Percentiles rank a stretch among this genome's conserved stretches.
phyloP scores from a whole-genome alignment of 106 monocot species.

The Dendrobium officinale region DNA sequence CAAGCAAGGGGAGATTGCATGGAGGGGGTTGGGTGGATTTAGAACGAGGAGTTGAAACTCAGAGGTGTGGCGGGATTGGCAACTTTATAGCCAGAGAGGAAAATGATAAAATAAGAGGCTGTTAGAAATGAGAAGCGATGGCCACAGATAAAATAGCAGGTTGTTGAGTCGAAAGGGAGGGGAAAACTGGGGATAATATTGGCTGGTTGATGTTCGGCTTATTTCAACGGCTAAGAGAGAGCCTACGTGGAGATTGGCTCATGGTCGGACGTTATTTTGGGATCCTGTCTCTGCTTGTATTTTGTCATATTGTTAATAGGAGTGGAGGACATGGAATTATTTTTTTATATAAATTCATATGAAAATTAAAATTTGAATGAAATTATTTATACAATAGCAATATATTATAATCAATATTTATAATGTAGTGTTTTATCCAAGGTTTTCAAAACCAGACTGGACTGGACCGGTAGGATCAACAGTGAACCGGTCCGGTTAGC shows the following conservation, averaged over 20 bases:
- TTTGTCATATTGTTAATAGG: no score
- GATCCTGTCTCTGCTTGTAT: no score
- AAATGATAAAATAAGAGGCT: neutral
- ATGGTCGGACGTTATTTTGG: no score
- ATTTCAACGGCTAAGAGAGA: neutral
- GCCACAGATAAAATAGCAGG: neutral
- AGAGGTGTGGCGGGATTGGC: neutral
- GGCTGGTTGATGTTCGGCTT: neutral
- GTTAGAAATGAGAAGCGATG: neutral
- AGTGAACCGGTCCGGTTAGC: no score
- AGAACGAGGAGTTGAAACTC: neutral
- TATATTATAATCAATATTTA: no score
- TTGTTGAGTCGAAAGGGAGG: neutral
- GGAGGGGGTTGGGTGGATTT: neutral
- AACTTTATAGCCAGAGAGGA: neutral
- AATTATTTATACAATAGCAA: no score
- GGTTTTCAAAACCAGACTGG: no score
- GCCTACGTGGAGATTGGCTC: neutral
- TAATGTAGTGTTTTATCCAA: no score
- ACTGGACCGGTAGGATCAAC: no score
- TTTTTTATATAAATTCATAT: no score
- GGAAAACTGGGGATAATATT: neutral
- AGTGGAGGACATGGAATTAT: no score
- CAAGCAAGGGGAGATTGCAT: conserved; percentile 2
- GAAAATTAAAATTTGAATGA: no score